Base-by-base conservation (phyloP, 2,329 filamentous ascomycete genomes). In the Rosellinia necatrix region DNA sequence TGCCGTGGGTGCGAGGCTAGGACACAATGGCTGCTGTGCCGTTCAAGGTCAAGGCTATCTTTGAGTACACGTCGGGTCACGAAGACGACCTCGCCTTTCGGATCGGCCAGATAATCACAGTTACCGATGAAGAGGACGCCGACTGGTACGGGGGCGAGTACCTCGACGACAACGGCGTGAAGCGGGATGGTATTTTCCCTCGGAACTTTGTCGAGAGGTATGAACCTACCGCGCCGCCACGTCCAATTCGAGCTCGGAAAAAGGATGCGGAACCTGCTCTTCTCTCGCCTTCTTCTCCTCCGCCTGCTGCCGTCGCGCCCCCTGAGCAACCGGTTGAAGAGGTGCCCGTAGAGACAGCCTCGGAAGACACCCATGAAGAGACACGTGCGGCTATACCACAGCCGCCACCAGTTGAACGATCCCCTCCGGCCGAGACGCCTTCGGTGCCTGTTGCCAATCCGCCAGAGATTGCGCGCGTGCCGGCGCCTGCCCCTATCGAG, bases 161-260 rank as follows among this genome's bases (percentile, higher is more conserved):
- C 72, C 78, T 86, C 62, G 90, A 96, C 74, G 84, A 86, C 58
- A 75, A 80, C 49, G 94, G 94, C 53, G 76, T 74, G 61, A 91
- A 88, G 74, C 84, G 87, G 71, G 87, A 92, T 70, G 93, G 93
- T 64, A 89, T 97, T 67, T 97, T 97, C 74, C 93, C 92, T 48
- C 88, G 89, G 72, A 99, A 97, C 76, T 99, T 99, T 71, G 94
- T 99, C 69, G 94, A 99, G 75, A 91, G 88, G 76, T 96, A 91
- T 75, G 93, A 97, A 73, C 94, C 94, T 32, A 89, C 87, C 53
- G 89, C 93, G 61, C 94, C 94, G 58, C 91, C 92, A 58, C 86
- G 94, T 56, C 94, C 94, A 55, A 82, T 84, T 61, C 86, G 94
- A 68, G 79, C 84, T 13, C 87, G 90, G 49, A 92, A 88, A 78